Evolutionary conservation across 1,284 basidiomycete genomes (phyloP), one percentile per base, ranked within the genome.

Genomic region (Coriolopsis trogii): DNA sequence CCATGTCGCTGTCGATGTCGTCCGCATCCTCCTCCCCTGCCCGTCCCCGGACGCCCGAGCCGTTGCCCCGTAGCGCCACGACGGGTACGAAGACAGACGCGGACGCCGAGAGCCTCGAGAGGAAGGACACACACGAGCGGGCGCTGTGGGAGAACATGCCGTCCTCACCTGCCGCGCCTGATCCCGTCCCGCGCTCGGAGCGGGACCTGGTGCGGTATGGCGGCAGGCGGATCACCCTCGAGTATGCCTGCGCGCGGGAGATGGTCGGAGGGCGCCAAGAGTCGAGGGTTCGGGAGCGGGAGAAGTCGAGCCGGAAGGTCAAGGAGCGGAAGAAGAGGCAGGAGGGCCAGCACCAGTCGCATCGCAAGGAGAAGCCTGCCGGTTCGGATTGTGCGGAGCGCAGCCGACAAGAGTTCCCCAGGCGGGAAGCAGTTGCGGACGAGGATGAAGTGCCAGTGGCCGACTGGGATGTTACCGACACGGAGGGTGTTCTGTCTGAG

Each of bases 221-320:
- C 41, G 31, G 55, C 48, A 66, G 73, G 55, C 68, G 74, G 50
- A 72, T 77, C 30, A 86, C 84, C 29, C 75, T 89, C 21, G 87
- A 89, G 64, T 89, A 85, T 82, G 87, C 87, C 3, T 89, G 87
- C 65, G 87, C 83, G 0, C 77, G 79, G 8, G 82, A 83, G 29
- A 62, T 75, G 25, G 44, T 76, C 7, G 67, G 67, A 6, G 68
- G 51, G 8, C 40, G 31, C n/a, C n/a, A n/a, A n/a, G n/a, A n/a
- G n/a, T n/a, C n/a, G 18, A 18, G 23, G 40, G 13, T 16, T 16
- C 39, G 23, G 30, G 39, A 26, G 46, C 21, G 21, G 39, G 21
- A 18, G 12, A 18, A 40, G 38, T 18, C 15, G 20, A 8, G 16
- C n/a, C 24, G 47, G 31, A 68, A 67, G 9, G 70, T 72, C 42